Conservation (phyloP, 1,284 basidiomycete genomes). For the Sphagnurus paluster region DNA sequence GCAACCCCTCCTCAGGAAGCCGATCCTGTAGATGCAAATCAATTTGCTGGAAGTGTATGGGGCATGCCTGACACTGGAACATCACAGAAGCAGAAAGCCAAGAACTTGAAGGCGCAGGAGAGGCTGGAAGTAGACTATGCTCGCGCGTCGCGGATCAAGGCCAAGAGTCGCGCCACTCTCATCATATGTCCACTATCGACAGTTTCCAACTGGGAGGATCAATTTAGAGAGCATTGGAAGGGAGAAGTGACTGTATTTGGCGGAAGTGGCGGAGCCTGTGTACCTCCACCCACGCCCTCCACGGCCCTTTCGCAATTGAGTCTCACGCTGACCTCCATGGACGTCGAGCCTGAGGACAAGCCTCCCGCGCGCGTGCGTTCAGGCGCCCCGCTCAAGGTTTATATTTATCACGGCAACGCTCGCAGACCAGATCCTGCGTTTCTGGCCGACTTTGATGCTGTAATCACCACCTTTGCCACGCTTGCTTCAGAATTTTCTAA, state of each 20-base stretch:
- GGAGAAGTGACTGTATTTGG: slow-evolving; percentile 82
- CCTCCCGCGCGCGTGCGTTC: slow-evolving; percentile 36
- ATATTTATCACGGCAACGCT: slow-evolving; percentile 94
- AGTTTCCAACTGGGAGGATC: slow-evolving; percentile 98
- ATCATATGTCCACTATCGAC: slow-evolving; percentile 97
- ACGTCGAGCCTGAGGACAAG: slow-evolving; percentile 38
- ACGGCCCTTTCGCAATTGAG: slow-evolving; percentile 27
- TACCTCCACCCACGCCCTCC: slow-evolving; percentile 29
- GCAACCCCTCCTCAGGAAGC: slow-evolving; percentile 39
- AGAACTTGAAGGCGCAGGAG: slow-evolving; percentile 61
- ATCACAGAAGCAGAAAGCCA: slow-evolving; percentile 59
- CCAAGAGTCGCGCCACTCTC: slow-evolving; percentile 87
- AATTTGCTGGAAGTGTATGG: slow-evolving; percentile 81
- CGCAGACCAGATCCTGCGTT: slow-evolving; percentile 84
- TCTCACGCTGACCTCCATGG: slow-evolving; percentile 18
- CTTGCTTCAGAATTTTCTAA: slow-evolving; percentile 94
- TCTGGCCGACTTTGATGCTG: slow-evolving; percentile 93
- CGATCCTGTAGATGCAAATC: slow-evolving; percentile 49
- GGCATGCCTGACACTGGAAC: slow-evolving; percentile 63
- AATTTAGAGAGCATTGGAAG: slow-evolving; percentile 94
- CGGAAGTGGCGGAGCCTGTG: slow-evolving; percentile 54
- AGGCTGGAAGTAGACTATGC: slow-evolving; percentile 68
- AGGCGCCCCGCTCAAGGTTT: slow-evolving; percentile 73
- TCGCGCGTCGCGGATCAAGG: slow-evolving; percentile 72
- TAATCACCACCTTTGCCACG: slow-evolving; percentile 97